These are phyloP conservation scores for Gliomastix tumulicola DNA, from an alignment of 2,329 filamentous ascomycete species.

Conservation along the genomic window DNA sequence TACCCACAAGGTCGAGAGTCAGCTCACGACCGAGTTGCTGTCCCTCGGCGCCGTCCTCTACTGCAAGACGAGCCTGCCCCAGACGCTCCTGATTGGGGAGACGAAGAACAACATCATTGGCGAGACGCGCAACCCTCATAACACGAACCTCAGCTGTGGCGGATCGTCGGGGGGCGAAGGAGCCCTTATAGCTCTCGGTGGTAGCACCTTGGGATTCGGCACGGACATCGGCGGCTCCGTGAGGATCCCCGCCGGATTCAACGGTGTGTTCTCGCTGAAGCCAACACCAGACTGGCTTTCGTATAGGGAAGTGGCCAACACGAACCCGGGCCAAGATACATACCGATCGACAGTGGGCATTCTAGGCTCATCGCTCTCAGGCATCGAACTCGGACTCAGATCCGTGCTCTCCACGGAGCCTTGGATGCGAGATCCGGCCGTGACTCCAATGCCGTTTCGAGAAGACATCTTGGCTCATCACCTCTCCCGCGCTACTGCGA, in stretches of 20 bases:
- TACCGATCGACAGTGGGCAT: not conserved
- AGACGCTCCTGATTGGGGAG: constrained; percentile 19
- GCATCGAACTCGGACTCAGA: not conserved
- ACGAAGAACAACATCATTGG: constrained; percentile 53
- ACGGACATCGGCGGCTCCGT: constrained; percentile 93
- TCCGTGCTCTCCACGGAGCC: not conserved
- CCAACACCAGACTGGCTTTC: constrained; percentile 15
- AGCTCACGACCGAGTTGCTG: constrained; percentile 45
- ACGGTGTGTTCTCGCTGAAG: constrained; percentile 62
- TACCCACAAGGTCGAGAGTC: constrained; percentile 52
- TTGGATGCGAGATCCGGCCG: not conserved
- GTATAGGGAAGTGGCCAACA: constrained; percentile 3
- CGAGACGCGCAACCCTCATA: constrained; percentile 55
- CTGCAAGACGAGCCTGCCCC: constrained; percentile 84
- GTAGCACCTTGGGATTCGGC: constrained; percentile 75
- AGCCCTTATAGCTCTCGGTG: constrained; percentile 73
- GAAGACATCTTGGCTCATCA: too few species aligned
- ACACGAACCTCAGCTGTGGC: constrained; percentile 55
- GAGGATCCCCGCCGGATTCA: constrained; percentile 80
- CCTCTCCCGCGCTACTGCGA: too few species aligned
- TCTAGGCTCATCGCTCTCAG: not conserved
- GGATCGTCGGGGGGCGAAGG: constrained; percentile 87
- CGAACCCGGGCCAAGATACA: not conserved
- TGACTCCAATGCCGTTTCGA: not conserved
- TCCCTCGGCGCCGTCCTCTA: constrained; percentile 85